phyloP scores from a whole-genome alignment of 352 stramenopile species.

The Phytophthora sp. region DNA sequence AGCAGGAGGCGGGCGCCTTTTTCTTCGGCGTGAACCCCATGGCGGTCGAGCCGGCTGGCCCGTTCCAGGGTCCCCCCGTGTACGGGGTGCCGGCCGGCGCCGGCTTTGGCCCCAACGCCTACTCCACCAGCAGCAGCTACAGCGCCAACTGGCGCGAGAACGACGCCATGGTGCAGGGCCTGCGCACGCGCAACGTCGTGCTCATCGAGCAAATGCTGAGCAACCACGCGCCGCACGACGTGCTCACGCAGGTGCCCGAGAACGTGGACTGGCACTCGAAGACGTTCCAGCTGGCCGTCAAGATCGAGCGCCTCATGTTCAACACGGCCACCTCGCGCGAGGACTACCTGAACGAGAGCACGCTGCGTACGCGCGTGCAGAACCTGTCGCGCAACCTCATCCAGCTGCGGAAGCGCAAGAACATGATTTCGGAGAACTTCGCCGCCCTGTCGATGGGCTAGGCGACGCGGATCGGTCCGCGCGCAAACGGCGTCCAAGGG shows the following conservation, averaged over 20 bases:
- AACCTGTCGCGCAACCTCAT: slow-evolving; percentile 56
- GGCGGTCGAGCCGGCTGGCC: not conserved
- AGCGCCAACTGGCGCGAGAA: slow-evolving; percentile 28
- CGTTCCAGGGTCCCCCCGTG: not conserved
- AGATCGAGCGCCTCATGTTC: slow-evolving; percentile 71
- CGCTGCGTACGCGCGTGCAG: slow-evolving; percentile 54
- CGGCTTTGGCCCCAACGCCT: slow-evolving; percentile 12
- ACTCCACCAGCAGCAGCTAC: slow-evolving; percentile 12
- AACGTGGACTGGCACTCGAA: slow-evolving; percentile 69
- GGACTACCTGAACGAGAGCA: slow-evolving; percentile 63
- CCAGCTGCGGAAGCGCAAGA: slow-evolving; percentile 61
- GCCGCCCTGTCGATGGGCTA: slow-evolving; percentile 31
- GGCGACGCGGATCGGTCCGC: too few relatives aligned
- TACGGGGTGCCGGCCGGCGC: not conserved
- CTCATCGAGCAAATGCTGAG: slow-evolving; percentile 64
- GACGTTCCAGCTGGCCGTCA: slow-evolving; percentile 64
- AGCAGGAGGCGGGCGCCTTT: slow-evolving; percentile 7
- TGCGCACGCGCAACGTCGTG: slow-evolving; percentile 49
- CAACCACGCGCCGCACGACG: slow-evolving; percentile 58
- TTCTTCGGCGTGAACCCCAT: slow-evolving; percentile 18
- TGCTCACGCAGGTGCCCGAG: slow-evolving; percentile 60
- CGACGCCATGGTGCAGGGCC: slow-evolving; percentile 33
- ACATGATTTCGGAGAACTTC: slow-evolving; percentile 41
- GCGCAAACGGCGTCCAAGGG: too few relatives aligned
- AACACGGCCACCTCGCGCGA: slow-evolving; percentile 49